These are phyloP conservation scores for Neurospora tetraspora DNA, from an alignment of 495 filamentous ascomycete genomes.

Conservation along the genomic window DNA sequence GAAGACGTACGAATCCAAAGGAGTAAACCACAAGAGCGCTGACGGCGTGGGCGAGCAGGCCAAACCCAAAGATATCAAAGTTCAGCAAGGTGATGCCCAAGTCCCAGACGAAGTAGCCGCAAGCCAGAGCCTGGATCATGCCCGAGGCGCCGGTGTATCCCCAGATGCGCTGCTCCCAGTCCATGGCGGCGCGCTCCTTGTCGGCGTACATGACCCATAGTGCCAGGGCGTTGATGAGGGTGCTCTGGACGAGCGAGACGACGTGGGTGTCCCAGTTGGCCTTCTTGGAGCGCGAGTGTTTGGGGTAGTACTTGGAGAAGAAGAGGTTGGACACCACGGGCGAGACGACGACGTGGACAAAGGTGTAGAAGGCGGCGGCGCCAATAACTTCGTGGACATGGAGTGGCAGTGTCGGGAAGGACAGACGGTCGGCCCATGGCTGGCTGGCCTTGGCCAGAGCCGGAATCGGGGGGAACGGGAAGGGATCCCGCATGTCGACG, in stretches of 20 bases:
- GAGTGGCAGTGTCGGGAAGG: conserved; percentile 61
- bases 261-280: conserved; percentile 97
- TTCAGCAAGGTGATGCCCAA: conserved; percentile 61
- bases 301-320: conserved; percentile 63
- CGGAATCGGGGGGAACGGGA: conserved; percentile 49
- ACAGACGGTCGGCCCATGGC: conserved; percentile 48
- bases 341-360: conserved; percentile 63
- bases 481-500: conserved; percentile 56
- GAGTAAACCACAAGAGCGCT: conserved; percentile 78
- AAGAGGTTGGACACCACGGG: conserved; percentile 58
- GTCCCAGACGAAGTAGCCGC: conserved; percentile 97
- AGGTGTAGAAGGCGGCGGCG: conserved; percentile 64
- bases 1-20: conserved; percentile 67
- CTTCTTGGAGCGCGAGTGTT: conserved; percentile 54
- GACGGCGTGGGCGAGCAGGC: conserved; percentile 82
- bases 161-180: conserved; percentile 68
- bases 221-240: conserved; percentile 65
- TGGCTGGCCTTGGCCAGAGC: conserved; percentile 42
- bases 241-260: conserved; percentile 80
- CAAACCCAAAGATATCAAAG: conserved; percentile 73
- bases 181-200: conserved; percentile 63
- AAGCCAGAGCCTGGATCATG: conserved; percentile 73
- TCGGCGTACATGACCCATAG: conserved; percentile 78
- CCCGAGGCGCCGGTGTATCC: conserved; percentile 79
- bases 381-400: conserved; percentile 84